A percentile compares a stretch with the other conserved stretches of the same genome.
Evolutionary conservation across 2,329 filamentous ascomycete species (phyloP).

Genomic region (Endothia cerciana): DNA sequence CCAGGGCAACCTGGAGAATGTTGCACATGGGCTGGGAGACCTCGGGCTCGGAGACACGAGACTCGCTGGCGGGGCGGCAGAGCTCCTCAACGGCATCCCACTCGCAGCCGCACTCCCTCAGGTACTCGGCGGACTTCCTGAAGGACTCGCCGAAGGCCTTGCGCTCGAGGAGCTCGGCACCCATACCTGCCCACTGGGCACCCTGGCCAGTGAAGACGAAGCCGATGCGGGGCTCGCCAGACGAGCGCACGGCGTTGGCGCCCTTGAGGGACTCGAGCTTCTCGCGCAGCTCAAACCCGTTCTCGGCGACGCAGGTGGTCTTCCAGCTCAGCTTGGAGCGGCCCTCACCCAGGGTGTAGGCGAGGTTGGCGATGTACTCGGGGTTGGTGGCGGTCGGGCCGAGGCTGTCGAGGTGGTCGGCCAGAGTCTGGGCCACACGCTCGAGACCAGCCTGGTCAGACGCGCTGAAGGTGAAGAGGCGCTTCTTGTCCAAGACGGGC

Average conservation of each 20-base stretch:
- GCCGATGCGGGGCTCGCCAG: constrained; percentile 23
- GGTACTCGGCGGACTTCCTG: constrained; percentile 17
- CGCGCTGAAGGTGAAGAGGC: constrained; percentile 49
- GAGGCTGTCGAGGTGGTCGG: constrained; percentile 46
- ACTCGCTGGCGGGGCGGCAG: constrained; percentile 26
- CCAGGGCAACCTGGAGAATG: constrained; percentile 37
- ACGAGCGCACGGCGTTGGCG: constrained; percentile 19
- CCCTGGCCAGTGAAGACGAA: constrained; percentile 29
- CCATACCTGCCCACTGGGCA: constrained; percentile 28
- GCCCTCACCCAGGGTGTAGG: constrained; percentile 48
- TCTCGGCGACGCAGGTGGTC: constrained; percentile 47
- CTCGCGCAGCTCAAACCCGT: constrained; percentile 50
- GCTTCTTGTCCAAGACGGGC: constrained; percentile 33
- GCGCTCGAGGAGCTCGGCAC: constrained; percentile 33
- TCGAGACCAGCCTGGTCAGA: constrained; percentile 41
- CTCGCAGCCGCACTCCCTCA: constrained; percentile 21
- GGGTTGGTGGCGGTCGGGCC: constrained; percentile 20
- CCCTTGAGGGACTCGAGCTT: constrained; percentile 35
- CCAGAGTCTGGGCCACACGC: constrained; percentile 38
- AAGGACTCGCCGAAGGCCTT: constrained; percentile 24
- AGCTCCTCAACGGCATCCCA: constrained; percentile 34
- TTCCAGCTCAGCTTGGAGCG: constrained; percentile 33
- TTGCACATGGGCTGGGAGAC: constrained; percentile 41
- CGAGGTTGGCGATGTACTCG: constrained; percentile 45
- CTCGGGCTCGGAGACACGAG: constrained; percentile 34